Percentiles rank a stretch among this genome's conserved stretches.
Conservation (phyloP, 2,329 filamentous ascomycete genomes). For the Hyphodiscus sp. region DNA sequence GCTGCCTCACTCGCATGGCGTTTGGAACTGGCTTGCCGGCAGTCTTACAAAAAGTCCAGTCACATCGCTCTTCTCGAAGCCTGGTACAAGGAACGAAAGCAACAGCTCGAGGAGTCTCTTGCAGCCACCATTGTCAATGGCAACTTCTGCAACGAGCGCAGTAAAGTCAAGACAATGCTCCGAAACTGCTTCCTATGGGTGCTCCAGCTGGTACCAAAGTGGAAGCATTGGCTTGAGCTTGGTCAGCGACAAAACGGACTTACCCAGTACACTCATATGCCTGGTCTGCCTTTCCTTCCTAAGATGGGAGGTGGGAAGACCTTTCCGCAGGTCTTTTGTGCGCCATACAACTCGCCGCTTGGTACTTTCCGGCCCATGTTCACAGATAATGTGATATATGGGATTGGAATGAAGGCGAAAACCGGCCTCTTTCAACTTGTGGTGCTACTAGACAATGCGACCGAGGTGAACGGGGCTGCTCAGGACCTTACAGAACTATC, state of each 20-base stretch:
- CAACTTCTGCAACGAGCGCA: constrained; percentile 27
- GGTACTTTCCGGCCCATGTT: constrained; percentile 17
- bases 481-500: background rate
- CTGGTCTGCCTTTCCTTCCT: constrained; percentile 30
- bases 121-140: constrained; percentile 32
- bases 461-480: too few species aligned
- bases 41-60: background rate
- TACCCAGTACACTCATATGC: constrained; percentile 26
- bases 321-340: constrained; percentile 32
- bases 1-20: constrained; percentile 34
- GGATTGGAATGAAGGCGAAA: constrained; percentile 10
- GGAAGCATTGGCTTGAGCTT: constrained; percentile 26
- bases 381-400: constrained; percentile 32
- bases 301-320: constrained; percentile 28
- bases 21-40: constrained; percentile 13
- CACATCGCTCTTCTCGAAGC: constrained; percentile 25
- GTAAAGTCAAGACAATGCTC: constrained; percentile 28
- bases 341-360: constrained; percentile 2
- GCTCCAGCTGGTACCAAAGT: constrained; percentile 29
- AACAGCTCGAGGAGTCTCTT: constrained; percentile 32
- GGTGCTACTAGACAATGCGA: constrained; percentile 13
- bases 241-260: constrained; percentile 28
- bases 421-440: constrained; percentile 30
- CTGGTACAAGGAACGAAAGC: constrained; percentile 34
- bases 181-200: constrained; percentile 31